Conservation (phyloP, 1,139 yeast genomes). For the Sugiyamaella japonica region DNA sequence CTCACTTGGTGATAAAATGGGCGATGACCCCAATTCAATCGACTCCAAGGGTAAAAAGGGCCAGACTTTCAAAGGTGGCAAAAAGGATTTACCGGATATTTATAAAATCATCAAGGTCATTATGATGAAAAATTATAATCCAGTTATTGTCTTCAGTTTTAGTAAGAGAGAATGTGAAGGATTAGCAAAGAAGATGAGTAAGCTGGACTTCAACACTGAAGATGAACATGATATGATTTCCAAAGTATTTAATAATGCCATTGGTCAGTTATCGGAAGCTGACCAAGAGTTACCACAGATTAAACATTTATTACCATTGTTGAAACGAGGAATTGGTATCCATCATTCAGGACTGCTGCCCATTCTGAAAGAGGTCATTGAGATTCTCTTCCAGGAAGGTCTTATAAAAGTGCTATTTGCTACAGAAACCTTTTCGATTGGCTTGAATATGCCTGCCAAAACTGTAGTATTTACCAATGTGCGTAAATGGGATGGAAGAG, state of each 20-base stretch:
- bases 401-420: conserved; percentile 91
- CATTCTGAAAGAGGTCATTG: conserved; percentile 93
- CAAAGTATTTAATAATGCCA: conserved; percentile 86
- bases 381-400: conserved; percentile 95
- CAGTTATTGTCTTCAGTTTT: conserved; percentile 96
- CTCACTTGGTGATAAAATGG: conserved; percentile 74
- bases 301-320: conserved; percentile 80
- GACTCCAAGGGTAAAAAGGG: conserved; percentile 55
- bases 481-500: conserved; percentile 96
- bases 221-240: conserved; percentile 89
- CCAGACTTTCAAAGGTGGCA: conserved; percentile 87
- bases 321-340: conserved; percentile 95
- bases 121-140: conserved; percentile 92
- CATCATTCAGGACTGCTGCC: conserved; percentile 98
- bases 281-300: conserved; percentile 95
- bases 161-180: conserved; percentile 96
- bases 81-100: conserved; percentile 67
- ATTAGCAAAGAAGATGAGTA: conserved; percentile 90
- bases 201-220: conserved; percentile 86
- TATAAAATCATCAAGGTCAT: conserved; percentile 97
- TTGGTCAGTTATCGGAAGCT: conserved; percentile 79
- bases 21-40: conserved; percentile 74
- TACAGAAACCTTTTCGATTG: conserved; percentile 97
- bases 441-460: conserved; percentile 96
- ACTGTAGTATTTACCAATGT: conserved; percentile 98